A percentile compares a stretch with the other conserved stretches of the same genome.
Evolutionary conservation across 768 basidiomycete genomes (phyloP).

Genomic region (Austroboletus eburneus): DNA sequence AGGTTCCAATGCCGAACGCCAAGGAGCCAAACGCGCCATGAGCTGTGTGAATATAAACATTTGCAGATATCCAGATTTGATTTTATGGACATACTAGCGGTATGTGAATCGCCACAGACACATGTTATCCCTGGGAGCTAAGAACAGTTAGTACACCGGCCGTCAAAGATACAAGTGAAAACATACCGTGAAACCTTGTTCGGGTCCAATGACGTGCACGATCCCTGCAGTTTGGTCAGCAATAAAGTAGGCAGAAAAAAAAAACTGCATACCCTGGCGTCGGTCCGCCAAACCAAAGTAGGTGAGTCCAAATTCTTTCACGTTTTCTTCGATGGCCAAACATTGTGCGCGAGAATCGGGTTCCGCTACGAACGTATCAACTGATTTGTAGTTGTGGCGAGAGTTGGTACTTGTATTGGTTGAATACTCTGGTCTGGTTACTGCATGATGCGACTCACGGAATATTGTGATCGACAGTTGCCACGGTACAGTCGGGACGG

Average conservation of each 20-base stretch:
- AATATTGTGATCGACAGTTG: constrained; percentile 85
- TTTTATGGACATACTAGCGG: constrained; percentile 60
- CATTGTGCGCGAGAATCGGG: constrained; percentile 85
- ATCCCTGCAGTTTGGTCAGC: constrained; percentile 49
- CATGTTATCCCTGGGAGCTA: constrained; percentile 75
- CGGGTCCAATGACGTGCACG: constrained; percentile 88
- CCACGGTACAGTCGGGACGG: constrained; percentile 83
- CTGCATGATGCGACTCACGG: constrained; percentile 49
- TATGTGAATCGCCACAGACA: constrained; percentile 93
- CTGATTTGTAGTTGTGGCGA: constrained; percentile 69
- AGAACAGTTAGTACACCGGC: neutral
- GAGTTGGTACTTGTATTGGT: constrained; percentile 52
- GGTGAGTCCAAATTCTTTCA: constrained; percentile 86
- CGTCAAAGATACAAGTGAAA: neutral
- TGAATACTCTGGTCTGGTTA: neutral
- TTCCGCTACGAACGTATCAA: constrained; percentile 73
- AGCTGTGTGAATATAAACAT: constrained; percentile 39
- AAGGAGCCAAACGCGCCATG: constrained; percentile 92
- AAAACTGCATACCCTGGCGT: constrained; percentile 61
- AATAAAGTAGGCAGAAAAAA: neutral
- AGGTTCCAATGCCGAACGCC: constrained; percentile 91
- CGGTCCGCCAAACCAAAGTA: constrained; percentile 91
- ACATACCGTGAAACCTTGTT: constrained; percentile 85
- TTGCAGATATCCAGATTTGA: neutral
- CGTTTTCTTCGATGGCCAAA: constrained; percentile 80